Conservation (phyloP, 2,329 filamentous ascomycete species). For the Pseudocercospora pini-densiflorae region DNA sequence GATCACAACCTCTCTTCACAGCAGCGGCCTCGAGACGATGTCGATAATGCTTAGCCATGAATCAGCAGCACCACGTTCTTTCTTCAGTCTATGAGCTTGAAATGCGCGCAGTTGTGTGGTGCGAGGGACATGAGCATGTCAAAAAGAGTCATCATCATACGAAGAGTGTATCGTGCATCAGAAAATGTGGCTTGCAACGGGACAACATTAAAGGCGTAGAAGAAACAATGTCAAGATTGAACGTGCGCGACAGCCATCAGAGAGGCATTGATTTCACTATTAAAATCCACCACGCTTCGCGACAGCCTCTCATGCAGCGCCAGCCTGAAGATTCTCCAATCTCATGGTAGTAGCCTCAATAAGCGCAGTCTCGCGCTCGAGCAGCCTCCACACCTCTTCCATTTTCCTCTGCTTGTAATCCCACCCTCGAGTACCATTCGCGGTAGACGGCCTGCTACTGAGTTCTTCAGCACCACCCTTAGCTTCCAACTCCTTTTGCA, state of each 20-base stretch:
- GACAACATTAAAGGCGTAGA: too few relatives aligned
- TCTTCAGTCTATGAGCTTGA: too few relatives aligned
- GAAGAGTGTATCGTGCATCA: too few relatives aligned
- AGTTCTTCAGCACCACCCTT: conserved; percentile 27
- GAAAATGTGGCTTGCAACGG: too few relatives aligned
- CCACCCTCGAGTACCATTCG: conserved; percentile 57
- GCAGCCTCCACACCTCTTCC: conserved; percentile 64
- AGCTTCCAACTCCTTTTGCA: conserved; percentile 38
- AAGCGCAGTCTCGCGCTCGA: conserved; percentile 70
- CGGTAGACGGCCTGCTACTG: conserved; percentile 40
- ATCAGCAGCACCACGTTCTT: too few relatives aligned
- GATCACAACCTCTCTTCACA: too few relatives aligned
- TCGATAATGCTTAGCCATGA: too few relatives aligned
- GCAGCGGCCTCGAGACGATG: too few relatives aligned
- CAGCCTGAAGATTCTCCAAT: conserved; percentile 58
- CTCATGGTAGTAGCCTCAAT: conserved; percentile 69
- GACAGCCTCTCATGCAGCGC: background rate
- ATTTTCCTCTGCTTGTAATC: conserved; percentile 65
- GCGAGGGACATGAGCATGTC: too few relatives aligned
- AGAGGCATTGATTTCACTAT: background rate
- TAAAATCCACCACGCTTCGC: background rate
- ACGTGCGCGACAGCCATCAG: background rate
- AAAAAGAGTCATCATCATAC: too few relatives aligned
- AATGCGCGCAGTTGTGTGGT: too few relatives aligned
- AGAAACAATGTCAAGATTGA: too few relatives aligned